Percentiles rank a stretch among this genome's conserved stretches.
These are phyloP conservation scores for Stemphylium beticola DNA, from an alignment of 2,329 filamentous ascomycete genomes.

Conservation along the genomic window DNA sequence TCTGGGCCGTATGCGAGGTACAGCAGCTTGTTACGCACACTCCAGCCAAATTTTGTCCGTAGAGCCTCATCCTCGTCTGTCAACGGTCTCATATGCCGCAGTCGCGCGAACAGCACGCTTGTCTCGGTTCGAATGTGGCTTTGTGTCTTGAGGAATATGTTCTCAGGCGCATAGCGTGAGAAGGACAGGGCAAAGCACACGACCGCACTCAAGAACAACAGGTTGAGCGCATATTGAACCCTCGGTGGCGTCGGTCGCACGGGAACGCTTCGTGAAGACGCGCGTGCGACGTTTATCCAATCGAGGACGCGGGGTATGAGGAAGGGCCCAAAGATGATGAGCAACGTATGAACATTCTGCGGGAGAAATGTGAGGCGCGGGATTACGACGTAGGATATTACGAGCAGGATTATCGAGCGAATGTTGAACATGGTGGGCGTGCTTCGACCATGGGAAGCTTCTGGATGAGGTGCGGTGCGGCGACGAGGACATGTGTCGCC, in stretches of 20 bases:
- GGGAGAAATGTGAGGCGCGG: constrained; percentile 48
- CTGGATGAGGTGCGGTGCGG: constrained; percentile 1
- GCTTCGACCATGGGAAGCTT: constrained; percentile 12
- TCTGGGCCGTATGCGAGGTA: constrained; percentile 84
- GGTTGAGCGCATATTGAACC: constrained; percentile 63
- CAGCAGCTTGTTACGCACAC: constrained; percentile 72
- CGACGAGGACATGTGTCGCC: constrained; percentile 17
- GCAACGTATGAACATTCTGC: constrained; percentile 39
- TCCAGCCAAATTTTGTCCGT: constrained; percentile 64
- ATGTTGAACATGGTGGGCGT: constrained; percentile 39
- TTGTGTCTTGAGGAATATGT: constrained; percentile 78
- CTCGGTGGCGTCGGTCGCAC: constrained; percentile 62
- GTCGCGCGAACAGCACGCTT: constrained; percentile 81
- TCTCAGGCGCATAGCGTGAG: constrained; percentile 73
- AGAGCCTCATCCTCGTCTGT: constrained; percentile 69
- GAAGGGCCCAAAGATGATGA: constrained; percentile 70
- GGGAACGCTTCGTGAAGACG: constrained; percentile 51
- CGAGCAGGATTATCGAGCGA: constrained; percentile 40
- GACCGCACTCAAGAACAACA: constrained; percentile 64
- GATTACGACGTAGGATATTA: constrained; percentile 45
- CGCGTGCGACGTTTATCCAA: constrained; percentile 66
- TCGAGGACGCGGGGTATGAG: constrained; percentile 70
- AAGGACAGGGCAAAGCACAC: constrained; percentile 67
- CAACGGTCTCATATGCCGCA: constrained; percentile 66
- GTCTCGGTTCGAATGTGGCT: constrained; percentile 86